Percentiles rank a stretch among this genome's conserved stretches.
phyloP scores from a whole-genome alignment of 208 protist genomes.

The Leishmania aethiopica region DNA sequence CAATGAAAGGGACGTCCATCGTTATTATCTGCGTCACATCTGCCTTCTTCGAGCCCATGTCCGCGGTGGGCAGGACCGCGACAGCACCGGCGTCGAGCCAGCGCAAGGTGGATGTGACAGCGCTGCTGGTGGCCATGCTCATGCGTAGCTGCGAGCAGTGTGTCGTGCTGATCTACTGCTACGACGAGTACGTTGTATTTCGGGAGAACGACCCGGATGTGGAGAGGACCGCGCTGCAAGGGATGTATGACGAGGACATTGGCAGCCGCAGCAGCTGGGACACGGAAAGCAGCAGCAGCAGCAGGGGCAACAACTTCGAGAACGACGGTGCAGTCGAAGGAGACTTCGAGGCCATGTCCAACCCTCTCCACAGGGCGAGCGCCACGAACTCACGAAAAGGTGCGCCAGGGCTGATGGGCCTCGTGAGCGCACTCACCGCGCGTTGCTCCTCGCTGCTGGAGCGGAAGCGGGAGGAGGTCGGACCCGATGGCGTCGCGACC shows the following conservation, averaged over 20 bases:
- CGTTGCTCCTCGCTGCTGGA: constrained; percentile 15
- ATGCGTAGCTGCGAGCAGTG: constrained; percentile 89
- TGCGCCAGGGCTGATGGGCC: constrained; percentile 15
- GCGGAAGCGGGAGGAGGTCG: constrained; percentile 13
- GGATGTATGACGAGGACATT: constrained; percentile 8
- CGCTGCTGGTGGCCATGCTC: constrained; percentile 89
- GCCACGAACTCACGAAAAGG: not conserved
- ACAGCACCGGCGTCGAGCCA: constrained; percentile 44
- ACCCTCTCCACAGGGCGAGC: not conserved
- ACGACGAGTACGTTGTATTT: constrained; percentile 33
- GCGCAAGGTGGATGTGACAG: constrained; percentile 64
- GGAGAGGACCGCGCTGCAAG: constrained; percentile 14
- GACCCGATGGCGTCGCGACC: not conserved
- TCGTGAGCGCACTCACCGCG: constrained; percentile 11
- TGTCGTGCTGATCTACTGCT: constrained; percentile 54
- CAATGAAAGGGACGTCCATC: constrained; percentile 86
- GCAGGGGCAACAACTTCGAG: not conserved
- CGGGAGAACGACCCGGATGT: constrained; percentile 9
- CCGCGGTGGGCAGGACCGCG: constrained; percentile 22
- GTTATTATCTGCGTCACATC: constrained; percentile 73
- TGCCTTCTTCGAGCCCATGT: constrained; percentile 34
- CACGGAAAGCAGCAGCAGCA: constrained; percentile 4
- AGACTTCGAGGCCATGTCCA: not conserved
- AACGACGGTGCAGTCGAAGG: not conserved
- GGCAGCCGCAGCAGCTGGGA: constrained; percentile 1